Percentiles rank a stretch among this genome's conserved stretches.
These are phyloP conservation scores for Clitopilus hobsonii DNA, from an alignment of 768 basidiomycete genomes.

Conservation along the genomic window DNA sequence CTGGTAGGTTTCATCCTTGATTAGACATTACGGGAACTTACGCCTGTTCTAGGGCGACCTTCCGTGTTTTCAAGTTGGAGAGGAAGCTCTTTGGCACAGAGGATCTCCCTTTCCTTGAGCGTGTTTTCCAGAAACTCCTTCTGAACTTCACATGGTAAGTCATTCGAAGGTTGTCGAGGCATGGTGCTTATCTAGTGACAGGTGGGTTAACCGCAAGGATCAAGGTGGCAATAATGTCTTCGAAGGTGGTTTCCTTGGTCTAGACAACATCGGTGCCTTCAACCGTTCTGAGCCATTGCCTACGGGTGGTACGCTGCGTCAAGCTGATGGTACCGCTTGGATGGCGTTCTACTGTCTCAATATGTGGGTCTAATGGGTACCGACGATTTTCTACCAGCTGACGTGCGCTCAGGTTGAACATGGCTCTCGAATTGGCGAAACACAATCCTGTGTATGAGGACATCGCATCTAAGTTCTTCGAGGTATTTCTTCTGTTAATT, in stretches of 20 bases:
- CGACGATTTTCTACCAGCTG: not conserved
- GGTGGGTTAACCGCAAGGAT: conserved; percentile 99
- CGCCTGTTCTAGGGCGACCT: conserved; percentile 69
- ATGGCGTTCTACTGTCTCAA: conserved; percentile 99
- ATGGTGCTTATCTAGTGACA: conserved; percentile 16
- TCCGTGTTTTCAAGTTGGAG: conserved; percentile 99
- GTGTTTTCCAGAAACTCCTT: conserved; percentile 96
- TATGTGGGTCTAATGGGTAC: conserved; percentile 53
- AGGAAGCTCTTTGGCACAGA: conserved; percentile 90
- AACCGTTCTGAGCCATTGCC: conserved; percentile 97
- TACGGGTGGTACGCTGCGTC: conserved; percentile 89
- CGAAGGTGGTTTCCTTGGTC: conserved; percentile 95
- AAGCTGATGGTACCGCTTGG: conserved; percentile 99
- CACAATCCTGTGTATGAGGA: conserved; percentile 98
- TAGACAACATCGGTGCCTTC: conserved; percentile 98
- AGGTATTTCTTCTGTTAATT: conserved; percentile 34
- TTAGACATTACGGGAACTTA: not conserved
- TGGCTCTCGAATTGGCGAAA: conserved; percentile 95
- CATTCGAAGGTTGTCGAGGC: conserved; percentile 59
- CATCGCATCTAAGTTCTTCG: conserved; percentile 97
- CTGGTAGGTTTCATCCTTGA: conserved; percentile 47
- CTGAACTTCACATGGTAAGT: conserved; percentile 93
- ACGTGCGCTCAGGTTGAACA: conserved; percentile 68
- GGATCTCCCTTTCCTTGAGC: conserved; percentile 89
- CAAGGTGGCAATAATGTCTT: conserved; percentile 93